These are phyloP conservation scores for Nemania serpens DNA, from an alignment of 2,329 filamentous ascomycete genomes.

Conservation along the genomic window DNA sequence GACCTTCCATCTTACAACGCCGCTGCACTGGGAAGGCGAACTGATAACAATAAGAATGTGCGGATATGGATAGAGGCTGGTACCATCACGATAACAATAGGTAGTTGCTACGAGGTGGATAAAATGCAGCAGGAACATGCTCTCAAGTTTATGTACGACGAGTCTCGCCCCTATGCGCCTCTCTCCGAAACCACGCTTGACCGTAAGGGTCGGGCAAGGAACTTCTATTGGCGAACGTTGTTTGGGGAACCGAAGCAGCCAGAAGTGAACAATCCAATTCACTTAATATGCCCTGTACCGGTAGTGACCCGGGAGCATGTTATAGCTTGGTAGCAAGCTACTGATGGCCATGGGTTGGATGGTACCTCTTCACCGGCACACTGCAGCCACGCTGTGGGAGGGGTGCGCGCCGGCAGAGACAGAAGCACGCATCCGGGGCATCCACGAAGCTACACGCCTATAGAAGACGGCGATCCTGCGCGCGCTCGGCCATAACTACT, in stretches of 20 bases:
- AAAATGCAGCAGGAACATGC: not conserved
- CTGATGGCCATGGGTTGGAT: too few relatives aligned
- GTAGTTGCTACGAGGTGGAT: not conserved
- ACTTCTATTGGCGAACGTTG: not conserved
- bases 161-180: not conserved
- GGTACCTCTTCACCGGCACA: too few relatives aligned
- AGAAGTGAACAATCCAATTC: too few relatives aligned
- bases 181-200: not conserved
- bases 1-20: not conserved
- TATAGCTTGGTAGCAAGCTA: too few relatives aligned
- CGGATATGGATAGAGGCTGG: not conserved
- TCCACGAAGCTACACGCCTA: not conserved
- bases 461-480: not conserved
- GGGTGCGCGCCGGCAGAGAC: not conserved
- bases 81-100: not conserved
- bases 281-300: too few relatives aligned
- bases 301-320: too few relatives aligned
- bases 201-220: not conserved
- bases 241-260: too few relatives aligned
- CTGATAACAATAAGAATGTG: too few relatives aligned
- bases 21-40: not conserved
- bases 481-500: not conserved
- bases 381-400: too few relatives aligned
- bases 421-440: not conserved
- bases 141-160: not conserved